A percentile compares a stretch with the other conserved stretches of the same genome.
Conservation (phyloP, 345 rosid genomes). For the Brassica juncea region DNA sequence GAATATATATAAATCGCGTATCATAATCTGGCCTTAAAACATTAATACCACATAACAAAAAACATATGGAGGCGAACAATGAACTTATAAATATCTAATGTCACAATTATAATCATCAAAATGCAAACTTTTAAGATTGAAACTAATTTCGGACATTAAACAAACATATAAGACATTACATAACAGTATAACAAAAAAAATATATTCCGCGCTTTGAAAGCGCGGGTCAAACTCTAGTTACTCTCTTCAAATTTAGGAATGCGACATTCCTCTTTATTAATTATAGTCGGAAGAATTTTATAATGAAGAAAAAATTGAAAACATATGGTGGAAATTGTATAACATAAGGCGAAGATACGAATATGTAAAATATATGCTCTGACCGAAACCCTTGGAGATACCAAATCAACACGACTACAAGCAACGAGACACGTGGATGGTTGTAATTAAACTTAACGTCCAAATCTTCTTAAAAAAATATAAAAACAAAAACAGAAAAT, state of each 20-base stretch:
- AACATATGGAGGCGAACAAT: too few species aligned
- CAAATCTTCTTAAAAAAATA: not conserved
- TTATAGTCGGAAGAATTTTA: not conserved
- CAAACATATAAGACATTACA: too few species aligned
- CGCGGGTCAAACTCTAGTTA: too few species aligned
- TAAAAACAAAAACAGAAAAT: conserved; percentile 14
- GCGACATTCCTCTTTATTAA: not conserved
- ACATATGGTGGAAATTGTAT: not conserved
- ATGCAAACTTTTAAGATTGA: too few species aligned
- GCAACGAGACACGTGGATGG: conserved; percentile 28
- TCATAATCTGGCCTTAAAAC: too few species aligned
- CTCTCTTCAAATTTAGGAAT: not conserved
- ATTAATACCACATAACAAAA: too few species aligned
- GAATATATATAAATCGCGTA: too few species aligned
- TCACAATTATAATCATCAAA: too few species aligned
- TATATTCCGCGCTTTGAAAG: too few species aligned
- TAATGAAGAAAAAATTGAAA: not conserved
- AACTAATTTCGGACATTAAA: too few species aligned
- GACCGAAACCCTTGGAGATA: conserved; percentile 26
- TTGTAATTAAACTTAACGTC: not conserved
- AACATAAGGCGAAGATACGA: conserved; percentile 7
- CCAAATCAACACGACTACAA: conserved; percentile 12
- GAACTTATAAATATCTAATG: too few species aligned
- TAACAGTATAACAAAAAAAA: too few species aligned
- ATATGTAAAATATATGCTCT: not conserved